Percentiles rank a stretch among this genome's conserved stretches.
Conservation (phyloP, 129 eudicot genomes). For the Lactuca saligna region DNA sequence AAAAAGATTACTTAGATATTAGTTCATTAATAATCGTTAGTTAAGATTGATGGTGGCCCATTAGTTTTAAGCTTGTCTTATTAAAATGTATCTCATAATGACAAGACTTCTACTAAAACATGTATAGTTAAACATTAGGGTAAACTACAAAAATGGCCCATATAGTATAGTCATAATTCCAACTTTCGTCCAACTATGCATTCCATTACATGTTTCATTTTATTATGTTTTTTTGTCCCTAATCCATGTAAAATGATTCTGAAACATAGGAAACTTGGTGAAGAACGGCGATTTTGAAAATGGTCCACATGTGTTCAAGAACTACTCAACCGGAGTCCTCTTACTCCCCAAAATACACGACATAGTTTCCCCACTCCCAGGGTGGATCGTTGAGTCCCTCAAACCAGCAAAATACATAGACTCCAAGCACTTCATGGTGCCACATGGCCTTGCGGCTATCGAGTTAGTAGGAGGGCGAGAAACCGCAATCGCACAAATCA, state of each 20-base stretch:
- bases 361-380: slow-evolving; percentile 59
- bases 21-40: not conserved
- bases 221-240: not conserved
- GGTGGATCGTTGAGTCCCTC: slow-evolving; percentile 75
- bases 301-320: slow-evolving; percentile 69
- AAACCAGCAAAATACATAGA: slow-evolving; percentile 74
- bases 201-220: too few relatives aligned
- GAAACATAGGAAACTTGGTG: slow-evolving; percentile 54
- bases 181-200: too few relatives aligned
- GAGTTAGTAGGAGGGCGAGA: slow-evolving; percentile 76
- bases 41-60: too few relatives aligned
- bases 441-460: slow-evolving; percentile 56
- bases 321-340: slow-evolving; percentile 67
- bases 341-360: slow-evolving; percentile 61
- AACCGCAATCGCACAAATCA: slow-evolving; percentile 60
- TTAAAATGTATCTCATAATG: not conserved
- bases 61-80: too few relatives aligned
- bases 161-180: too few relatives aligned
- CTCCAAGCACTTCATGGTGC: slow-evolving; percentile 59
- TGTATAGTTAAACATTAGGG: not conserved
- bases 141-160: not conserved
- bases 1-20: not conserved
- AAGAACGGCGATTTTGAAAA: slow-evolving; percentile 70
- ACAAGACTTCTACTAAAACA: too few relatives aligned
- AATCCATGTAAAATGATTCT: not conserved